A percentile compares a stretch with the other conserved stretches of the same genome.
Conservation (phyloP, 2,329 filamentous ascomycete genomes). For the Mycosphaerella arachidis region DNA sequence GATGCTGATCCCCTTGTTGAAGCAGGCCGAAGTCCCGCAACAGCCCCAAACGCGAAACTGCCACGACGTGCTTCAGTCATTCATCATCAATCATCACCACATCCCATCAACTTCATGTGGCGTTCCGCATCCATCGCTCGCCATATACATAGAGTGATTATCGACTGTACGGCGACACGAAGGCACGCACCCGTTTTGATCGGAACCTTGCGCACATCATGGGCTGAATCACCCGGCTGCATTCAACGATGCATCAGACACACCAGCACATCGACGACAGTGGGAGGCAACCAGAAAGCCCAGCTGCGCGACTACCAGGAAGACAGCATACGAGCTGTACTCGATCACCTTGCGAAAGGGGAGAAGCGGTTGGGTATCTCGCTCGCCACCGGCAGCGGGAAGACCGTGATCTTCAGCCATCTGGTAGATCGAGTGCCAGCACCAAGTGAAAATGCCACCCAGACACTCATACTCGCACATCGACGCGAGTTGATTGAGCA, state of each 20-base stretch:
- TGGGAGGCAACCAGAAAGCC: slow-evolving; percentile 2
- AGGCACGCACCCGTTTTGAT: not conserved
- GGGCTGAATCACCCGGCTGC: not conserved
- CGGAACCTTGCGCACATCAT: not conserved
- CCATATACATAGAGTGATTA: not conserved
- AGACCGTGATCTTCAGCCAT: slow-evolving; percentile 93
- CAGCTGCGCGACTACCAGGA: slow-evolving; percentile 76
- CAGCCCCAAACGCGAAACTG: not conserved
- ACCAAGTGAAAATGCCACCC: slow-evolving; percentile 55
- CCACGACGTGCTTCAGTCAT: not conserved
- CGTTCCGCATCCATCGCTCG: not conserved
- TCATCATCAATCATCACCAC: not conserved
- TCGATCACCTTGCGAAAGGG: slow-evolving; percentile 62
- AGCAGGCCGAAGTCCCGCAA: not conserved
- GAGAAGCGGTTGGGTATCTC: slow-evolving; percentile 78
- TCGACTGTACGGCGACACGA: not conserved
- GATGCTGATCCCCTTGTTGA: not conserved
- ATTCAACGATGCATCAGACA: not conserved
- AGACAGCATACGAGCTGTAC: slow-evolving; percentile 78
- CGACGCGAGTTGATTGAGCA: slow-evolving; percentile 91
- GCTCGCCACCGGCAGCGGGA: slow-evolving; percentile 79
- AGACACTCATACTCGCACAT: slow-evolving; percentile 88
- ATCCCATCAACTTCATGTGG: not conserved
- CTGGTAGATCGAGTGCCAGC: slow-evolving; percentile 73
- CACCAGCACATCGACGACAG: not conserved